phyloP scores from a whole-genome alignment of 345 rosid genomes.

The Eucalyptus regnans region DNA sequence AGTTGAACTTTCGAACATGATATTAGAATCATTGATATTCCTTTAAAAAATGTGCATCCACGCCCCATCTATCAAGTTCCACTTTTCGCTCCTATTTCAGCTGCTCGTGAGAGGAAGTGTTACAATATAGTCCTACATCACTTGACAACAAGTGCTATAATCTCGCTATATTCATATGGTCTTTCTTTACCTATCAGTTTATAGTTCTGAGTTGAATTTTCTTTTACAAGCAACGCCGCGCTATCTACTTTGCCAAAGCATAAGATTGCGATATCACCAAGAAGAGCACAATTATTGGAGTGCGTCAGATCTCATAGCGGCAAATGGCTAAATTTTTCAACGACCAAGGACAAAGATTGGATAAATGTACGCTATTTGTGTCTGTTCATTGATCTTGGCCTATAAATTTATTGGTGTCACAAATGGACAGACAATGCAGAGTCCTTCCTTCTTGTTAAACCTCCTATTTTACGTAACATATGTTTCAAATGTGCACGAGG shows the following conservation, averaged over 20 bases:
- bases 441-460: not conserved
- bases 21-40: not conserved
- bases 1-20: not conserved
- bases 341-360: not conserved
- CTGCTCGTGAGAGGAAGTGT: not conserved
- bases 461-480: not conserved
- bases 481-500: not conserved
- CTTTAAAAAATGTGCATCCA: not conserved
- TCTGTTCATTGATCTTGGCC: not conserved
- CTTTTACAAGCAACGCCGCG: not conserved
- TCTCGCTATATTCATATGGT: not conserved
- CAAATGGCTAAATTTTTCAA: not conserved
- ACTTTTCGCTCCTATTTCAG: not conserved
- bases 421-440: not conserved
- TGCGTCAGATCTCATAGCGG: not conserved
- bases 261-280: not conserved
- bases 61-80: not conserved
- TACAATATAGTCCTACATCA: not conserved
- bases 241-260: not conserved
- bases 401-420: not conserved
- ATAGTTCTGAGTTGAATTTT: not conserved
- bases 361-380: not conserved
- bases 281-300: not conserved
- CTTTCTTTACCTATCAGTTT: no score
- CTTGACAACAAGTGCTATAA: not conserved